phyloP scores from a whole-genome alignment of 2,329 filamentous ascomycete species.

The Fusarium mundagurra region DNA sequence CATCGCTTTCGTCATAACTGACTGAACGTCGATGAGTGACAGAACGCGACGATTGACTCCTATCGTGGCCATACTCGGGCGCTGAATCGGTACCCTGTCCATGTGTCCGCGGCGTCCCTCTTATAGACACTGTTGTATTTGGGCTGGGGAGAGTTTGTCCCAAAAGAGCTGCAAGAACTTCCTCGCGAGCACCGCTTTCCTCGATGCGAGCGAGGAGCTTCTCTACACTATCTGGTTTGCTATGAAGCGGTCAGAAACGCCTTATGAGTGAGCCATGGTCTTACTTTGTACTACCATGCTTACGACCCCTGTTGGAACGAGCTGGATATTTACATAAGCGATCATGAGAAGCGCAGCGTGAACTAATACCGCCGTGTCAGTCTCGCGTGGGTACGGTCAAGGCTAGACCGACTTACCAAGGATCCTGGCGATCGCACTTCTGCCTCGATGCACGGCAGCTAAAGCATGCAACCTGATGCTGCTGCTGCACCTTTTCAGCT shows the following conservation, averaged over 20 bases:
- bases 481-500: not conserved
- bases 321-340: constrained; percentile 12
- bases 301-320: constrained; percentile 9
- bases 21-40: not conserved
- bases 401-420: not conserved
- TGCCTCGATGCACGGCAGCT: constrained; percentile 19
- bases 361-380: not conserved
- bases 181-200: constrained; percentile 12
- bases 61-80: not conserved
- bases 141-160: not conserved
- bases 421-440: constrained; percentile 17
- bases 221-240: constrained; percentile 8
- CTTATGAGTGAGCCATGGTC: fast-evolving
- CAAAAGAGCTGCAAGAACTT: not conserved
- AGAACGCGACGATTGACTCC: not conserved
- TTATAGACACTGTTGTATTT: constrained; percentile 5
- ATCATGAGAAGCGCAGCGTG: constrained; percentile 14
- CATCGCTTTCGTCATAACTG: not conserved
- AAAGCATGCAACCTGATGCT: constrained; percentile 20
- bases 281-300: constrained; percentile 18
- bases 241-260: not conserved
- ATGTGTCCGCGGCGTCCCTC: not conserved
- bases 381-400: too few relatives aligned
- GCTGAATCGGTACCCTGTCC: not conserved
- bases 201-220: constrained; percentile 14